Evolutionary conservation across 495 filamentous ascomycete species (phyloP).

Genomic region (Lichenothelia convexa): DNA sequence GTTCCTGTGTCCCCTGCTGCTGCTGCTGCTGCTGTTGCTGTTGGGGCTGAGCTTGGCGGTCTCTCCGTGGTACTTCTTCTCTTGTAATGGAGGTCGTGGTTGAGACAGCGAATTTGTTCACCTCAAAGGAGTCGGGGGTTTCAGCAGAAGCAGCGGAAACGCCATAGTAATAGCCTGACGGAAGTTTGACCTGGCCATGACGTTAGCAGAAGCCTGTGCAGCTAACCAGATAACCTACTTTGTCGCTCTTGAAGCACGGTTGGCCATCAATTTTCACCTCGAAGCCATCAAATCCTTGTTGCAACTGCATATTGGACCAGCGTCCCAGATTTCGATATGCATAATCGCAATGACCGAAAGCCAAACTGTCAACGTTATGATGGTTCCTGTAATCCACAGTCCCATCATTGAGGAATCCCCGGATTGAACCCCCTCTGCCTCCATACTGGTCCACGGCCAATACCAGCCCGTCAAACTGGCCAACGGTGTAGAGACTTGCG

Average conservation of each 20-base stretch:
- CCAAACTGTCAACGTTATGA: constrained; percentile 60
- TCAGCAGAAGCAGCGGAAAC: constrained; percentile 77
- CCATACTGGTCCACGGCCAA: constrained; percentile 78
- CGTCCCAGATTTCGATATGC: constrained; percentile 81
- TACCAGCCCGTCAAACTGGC: constrained; percentile 69
- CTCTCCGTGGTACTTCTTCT: constrained; percentile 10
- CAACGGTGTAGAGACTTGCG: constrained; percentile 64
- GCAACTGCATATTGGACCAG: constrained; percentile 56
- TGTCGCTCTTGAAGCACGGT: constrained; percentile 66
- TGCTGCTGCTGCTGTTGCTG: constrained; percentile 21
- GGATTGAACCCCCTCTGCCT: constrained; percentile 48
- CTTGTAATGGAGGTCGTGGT: constrained; percentile 14
- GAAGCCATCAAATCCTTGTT: constrained; percentile 43
- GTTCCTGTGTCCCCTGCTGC: constrained; percentile 4
- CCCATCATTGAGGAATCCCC: constrained; percentile 91
- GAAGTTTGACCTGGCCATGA: constrained; percentile 43
- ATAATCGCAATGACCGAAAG: constrained; percentile 88
- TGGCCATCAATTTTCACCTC: constrained; percentile 66
- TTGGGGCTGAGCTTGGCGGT: constrained; percentile 21
- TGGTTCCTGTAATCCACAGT: constrained; percentile 61
- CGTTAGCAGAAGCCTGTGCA: background rate
- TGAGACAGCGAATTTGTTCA: constrained; percentile 64
- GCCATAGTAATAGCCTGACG: constrained; percentile 68
- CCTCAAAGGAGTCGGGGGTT: constrained; percentile 82
- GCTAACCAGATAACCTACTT: constrained; percentile 25